Percentiles rank a stretch among this genome's conserved stretches.
phyloP scores from a whole-genome alignment of 139 green algal species.

The Chlamydomonas sp. region DNA sequence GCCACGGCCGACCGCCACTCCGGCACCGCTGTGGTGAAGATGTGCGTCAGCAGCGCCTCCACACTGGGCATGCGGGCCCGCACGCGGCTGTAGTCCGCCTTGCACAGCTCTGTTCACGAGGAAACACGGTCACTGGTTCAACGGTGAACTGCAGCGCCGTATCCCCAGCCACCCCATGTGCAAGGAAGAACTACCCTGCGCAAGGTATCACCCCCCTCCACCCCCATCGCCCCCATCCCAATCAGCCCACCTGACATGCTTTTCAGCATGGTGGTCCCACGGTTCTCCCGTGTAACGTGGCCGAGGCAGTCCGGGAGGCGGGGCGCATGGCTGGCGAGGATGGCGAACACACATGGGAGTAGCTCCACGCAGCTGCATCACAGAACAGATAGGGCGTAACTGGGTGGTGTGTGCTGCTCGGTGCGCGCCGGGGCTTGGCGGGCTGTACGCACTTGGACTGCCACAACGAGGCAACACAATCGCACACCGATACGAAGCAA shows the following conservation, averaged over 20 bases:
- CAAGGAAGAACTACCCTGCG: no score
- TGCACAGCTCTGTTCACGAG: conserved; percentile 25
- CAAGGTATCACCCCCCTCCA: background rate
- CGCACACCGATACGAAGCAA: background rate
- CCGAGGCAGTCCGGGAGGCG: conserved; percentile 22
- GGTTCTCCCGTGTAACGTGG: background rate
- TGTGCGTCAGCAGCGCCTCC: conserved; percentile 31
- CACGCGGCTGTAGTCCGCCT: conserved; percentile 22
- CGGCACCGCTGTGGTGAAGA: conserved; percentile 18
- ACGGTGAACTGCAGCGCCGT: conserved; percentile 2
- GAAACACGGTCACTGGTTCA: background rate
- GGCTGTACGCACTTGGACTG: no score
- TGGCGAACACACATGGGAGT: conserved; percentile 56
- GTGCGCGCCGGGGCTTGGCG: no score
- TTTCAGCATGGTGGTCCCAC: background rate
- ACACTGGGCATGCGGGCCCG: conserved; percentile 29
- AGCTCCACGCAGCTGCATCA: conserved; percentile 61
- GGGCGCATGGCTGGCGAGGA: conserved; percentile 45
- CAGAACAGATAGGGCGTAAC: background rate
- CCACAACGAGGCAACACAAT: background rate
- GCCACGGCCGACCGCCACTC: conserved; percentile 33
- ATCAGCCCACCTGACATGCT: conserved; percentile 3
- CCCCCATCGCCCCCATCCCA: background rate
- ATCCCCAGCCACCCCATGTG: no score
- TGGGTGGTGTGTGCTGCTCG: no score